These are phyloP conservation scores for Crotalaria pallida DNA, from an alignment of 306 rosid genomes.

Conservation along the genomic window DNA sequence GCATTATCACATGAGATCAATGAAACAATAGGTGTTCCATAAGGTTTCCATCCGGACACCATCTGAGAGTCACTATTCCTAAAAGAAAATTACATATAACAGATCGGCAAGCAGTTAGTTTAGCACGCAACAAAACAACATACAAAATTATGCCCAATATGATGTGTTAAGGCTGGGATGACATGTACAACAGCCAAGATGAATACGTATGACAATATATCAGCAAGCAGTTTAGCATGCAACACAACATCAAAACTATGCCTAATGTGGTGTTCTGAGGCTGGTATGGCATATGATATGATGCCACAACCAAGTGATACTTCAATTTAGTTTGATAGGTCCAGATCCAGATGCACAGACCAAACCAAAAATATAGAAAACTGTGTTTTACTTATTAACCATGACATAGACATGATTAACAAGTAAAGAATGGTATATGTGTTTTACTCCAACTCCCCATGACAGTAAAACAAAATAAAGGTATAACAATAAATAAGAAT, in stretches of 20 bases:
- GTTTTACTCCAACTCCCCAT: background rate
- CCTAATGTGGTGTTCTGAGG: background rate
- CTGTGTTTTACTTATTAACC: background rate
- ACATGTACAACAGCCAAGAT: no score
- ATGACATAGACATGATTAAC: slow-evolving; percentile 6
- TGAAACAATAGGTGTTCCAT: slow-evolving; percentile 74
- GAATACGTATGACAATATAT: background rate
- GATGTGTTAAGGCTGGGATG: background rate
- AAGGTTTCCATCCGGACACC: slow-evolving; percentile 79
- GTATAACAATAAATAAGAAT: background rate
- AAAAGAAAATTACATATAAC: slow-evolving; percentile 15
- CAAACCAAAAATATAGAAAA: background rate
- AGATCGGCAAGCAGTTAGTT: slow-evolving; percentile 1
- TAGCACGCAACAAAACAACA: background rate
- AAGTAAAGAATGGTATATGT: no score
- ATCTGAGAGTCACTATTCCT: slow-evolving; percentile 57
- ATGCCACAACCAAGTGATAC: background rate
- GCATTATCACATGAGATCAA: slow-evolving; percentile 62
- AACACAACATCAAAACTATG: background rate
- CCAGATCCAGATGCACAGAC: background rate
- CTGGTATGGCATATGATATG: background rate
- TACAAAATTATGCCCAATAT: background rate
- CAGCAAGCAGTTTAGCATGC: slow-evolving; percentile 9
- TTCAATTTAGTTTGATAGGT: background rate
- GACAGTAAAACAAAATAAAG: background rate